phyloP scores from a whole-genome alignment of 371 early-diverging fungal species.

The Rhizomucor miehei region DNA sequence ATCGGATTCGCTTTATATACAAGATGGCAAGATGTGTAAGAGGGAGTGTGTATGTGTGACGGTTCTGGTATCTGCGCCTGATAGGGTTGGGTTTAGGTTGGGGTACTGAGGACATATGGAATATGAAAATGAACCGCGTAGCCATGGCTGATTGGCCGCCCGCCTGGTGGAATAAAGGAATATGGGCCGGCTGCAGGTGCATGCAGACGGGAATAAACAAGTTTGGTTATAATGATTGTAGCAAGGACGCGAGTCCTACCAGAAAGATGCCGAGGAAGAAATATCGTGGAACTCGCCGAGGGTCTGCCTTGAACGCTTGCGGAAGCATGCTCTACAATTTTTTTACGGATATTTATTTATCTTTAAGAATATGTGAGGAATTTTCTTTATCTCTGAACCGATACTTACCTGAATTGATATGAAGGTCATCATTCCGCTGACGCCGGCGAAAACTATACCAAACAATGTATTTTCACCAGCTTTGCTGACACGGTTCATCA shows the following conservation, averaged over 20 bases:
- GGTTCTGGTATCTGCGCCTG: no score
- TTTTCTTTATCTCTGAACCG: not conserved
- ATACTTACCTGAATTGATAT: constrained; percentile 48
- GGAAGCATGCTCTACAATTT: constrained; percentile 48
- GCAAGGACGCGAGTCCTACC: constrained; percentile 44
- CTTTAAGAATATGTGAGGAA: not conserved
- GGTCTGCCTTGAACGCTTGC: constrained; percentile 54
- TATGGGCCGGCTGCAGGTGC: constrained; percentile 9
- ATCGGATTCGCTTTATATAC: no score
- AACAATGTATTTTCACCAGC: constrained; percentile 44
- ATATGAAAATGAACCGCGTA: no score
- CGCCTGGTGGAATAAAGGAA: not conserved
- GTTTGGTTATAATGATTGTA: constrained; percentile 32
- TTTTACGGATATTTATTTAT: not conserved
- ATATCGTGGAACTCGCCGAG: constrained; percentile 41
- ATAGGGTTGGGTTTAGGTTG: no score
- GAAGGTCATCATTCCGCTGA: constrained; percentile 72
- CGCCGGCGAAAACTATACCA: constrained; percentile 52
- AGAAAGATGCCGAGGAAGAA: constrained; percentile 60
- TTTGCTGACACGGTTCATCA: constrained; percentile 36
- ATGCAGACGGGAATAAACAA: constrained; percentile 13
- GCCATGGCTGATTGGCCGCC: no score
- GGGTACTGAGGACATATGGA: no score
- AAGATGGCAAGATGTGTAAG: no score
- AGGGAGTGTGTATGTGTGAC: no score